Conservation (phyloP, 1,284 basidiomycete genomes). For the Moniliella sp. region DNA sequence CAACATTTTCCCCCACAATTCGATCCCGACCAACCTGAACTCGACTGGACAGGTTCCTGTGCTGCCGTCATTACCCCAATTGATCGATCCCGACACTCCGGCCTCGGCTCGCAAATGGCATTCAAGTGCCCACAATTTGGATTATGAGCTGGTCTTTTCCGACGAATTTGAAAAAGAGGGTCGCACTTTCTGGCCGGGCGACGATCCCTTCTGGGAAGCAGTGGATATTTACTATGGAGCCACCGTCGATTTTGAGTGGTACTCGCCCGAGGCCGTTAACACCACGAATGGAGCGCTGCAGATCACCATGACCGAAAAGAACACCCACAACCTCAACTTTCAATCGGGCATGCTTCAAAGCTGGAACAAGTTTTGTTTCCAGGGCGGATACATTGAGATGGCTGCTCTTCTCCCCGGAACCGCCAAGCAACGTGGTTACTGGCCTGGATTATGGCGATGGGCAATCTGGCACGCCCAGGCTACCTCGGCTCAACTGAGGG, state of each 20-base stretch:
- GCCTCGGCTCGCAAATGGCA: conserved; percentile 6
- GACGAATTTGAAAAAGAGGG: conserved; percentile 22
- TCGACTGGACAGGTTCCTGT: conserved; percentile 6
- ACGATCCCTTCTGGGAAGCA: conserved; percentile 29
- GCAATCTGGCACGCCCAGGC: conserved; percentile 27
- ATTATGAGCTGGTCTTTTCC: conserved; percentile 19
- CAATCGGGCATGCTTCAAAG: conserved; percentile 29
- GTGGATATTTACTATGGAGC: conserved; percentile 30
- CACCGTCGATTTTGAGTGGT: conserved; percentile 33
- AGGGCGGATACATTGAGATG: conserved; percentile 30
- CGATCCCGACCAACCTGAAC: conserved; percentile 29
- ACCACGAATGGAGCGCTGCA: conserved; percentile 17
- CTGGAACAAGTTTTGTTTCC: conserved; percentile 34
- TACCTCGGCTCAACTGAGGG: conserved; percentile 28
- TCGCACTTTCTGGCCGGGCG: conserved; percentile 22
- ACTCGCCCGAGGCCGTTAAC: conserved; percentile 28
- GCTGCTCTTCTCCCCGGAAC: conserved; percentile 15
- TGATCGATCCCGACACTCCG: conserved; percentile 18
- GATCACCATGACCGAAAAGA: conserved; percentile 16
- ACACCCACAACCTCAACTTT: conserved; percentile 25
- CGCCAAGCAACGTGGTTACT: conserved; percentile 35
- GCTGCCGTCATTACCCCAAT: conserved; percentile 1
- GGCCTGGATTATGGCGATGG: conserved; percentile 36
- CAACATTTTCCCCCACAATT: background rate
- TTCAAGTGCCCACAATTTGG: conserved; percentile 4